A percentile compares a stretch with the other conserved stretches of the same genome.
Conservation (phyloP, 176 grass and related monocot species). For the Avena insularis region DNA sequence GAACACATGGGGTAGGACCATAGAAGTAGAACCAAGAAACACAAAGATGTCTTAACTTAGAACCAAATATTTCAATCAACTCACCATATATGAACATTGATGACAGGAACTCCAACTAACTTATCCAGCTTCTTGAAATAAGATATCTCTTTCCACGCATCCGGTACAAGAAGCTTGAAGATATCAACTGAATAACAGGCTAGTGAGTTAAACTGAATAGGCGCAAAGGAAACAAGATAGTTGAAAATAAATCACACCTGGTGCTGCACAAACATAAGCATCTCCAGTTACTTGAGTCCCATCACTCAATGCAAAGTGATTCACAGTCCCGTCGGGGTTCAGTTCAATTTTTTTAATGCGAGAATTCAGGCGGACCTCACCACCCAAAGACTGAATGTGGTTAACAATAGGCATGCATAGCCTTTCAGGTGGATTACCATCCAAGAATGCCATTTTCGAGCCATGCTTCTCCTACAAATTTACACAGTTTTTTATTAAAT, state of each 20-base stretch:
- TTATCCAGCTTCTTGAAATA: conserved; percentile 96
- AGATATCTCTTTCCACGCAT: conserved; percentile 91
- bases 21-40: conserved; percentile 30
- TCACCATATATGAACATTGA: conserved; percentile 99
- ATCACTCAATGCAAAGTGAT: conserved; percentile 75
- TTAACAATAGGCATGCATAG: conserved; percentile 94
- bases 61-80: conserved; percentile 48
- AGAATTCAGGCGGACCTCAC: conserved; percentile 91
- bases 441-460: conserved; percentile 98
- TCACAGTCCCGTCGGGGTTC: conserved; percentile 89
- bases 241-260: conserved; percentile 57
- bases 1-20: conserved; percentile 24
- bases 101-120: conserved; percentile 96
- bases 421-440: conserved; percentile 96
- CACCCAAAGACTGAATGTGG: conserved; percentile 83
- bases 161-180: conserved; percentile 93
- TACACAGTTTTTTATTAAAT: conserved; percentile 29
- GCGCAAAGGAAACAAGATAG: conserved; percentile 37
- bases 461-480: conserved; percentile 90
- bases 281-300: conserved; percentile 84
- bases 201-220: conserved; percentile 48
- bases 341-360: conserved; percentile 87
- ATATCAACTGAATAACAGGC: conserved; percentile 85
- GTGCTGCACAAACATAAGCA: conserved; percentile 91
- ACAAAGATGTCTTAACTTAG: conserved; percentile 17